These are phyloP conservation scores for Lagerstroemia speciosa DNA, from an alignment of 345 rosid genomes.

Conservation along the genomic window DNA sequence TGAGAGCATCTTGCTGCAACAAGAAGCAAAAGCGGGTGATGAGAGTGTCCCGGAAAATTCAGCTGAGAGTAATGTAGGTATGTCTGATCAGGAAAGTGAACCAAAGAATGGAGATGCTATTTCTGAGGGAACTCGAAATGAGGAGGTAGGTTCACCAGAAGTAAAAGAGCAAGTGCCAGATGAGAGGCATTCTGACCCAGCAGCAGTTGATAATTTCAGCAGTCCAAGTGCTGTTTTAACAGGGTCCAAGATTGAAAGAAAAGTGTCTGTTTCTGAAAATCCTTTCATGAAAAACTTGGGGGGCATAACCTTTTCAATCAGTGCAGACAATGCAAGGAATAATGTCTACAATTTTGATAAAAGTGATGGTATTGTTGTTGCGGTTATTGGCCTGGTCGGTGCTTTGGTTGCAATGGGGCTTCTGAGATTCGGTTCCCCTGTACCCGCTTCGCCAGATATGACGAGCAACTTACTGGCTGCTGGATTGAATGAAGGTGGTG, in stretches of 20 bases:
- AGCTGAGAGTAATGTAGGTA: conserved; percentile 25
- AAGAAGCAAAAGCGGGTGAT: too few species aligned
- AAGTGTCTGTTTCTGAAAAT: conserved; percentile 56
- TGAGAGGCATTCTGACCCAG: conserved; percentile 29
- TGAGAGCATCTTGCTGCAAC: too few species aligned
- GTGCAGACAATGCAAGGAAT: conserved; percentile 93
- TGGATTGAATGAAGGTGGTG: conserved; percentile 61
- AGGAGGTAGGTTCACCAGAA: conserved; percentile 26
- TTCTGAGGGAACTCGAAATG: conserved; percentile 33
- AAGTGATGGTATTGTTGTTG: conserved; percentile 83
- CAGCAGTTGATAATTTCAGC: conserved; percentile 23
- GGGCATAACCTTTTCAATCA: conserved; percentile 90
- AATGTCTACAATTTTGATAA: conserved; percentile 82
- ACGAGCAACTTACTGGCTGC: conserved; percentile 52
- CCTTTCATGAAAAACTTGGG: conserved; percentile 53
- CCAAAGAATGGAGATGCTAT: conserved; percentile 19
- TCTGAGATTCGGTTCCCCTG: conserved; percentile 50
- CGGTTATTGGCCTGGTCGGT: conserved; percentile 79
- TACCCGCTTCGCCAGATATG: conserved; percentile 42
- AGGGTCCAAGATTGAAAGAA: conserved; percentile 39
- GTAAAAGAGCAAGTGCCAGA: conserved; percentile 26
- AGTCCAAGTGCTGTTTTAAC: conserved; percentile 29
- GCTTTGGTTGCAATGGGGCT: conserved; percentile 75
- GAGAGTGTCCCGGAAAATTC: conserved; percentile 25
- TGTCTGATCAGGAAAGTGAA: conserved; percentile 33